Percentiles rank a stretch among this genome's conserved stretches.
phyloP scores from a whole-genome alignment of 2,329 filamentous ascomycete species.

The Phialemoniopsis sp. region DNA sequence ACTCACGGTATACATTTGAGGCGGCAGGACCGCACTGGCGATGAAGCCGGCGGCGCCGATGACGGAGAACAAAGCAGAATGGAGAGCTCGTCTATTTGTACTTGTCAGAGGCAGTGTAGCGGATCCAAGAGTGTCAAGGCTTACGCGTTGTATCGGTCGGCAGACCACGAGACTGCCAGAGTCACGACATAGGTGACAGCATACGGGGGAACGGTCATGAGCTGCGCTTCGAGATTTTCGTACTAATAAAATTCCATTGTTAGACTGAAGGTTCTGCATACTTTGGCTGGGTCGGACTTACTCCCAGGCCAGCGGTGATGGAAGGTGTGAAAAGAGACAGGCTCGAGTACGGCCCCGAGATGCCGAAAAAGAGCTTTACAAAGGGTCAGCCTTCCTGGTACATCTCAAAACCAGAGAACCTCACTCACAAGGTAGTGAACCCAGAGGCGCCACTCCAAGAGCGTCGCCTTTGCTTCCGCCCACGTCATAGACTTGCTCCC shows the following conservation, averaged over 20 bases:
- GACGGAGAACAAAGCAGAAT: conserved; percentile 42
- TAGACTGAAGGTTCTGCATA: not conserved
- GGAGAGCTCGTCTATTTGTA: conserved; percentile 33
- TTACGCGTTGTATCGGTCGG: conserved; percentile 37
- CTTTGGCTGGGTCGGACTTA: not conserved
- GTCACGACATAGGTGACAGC: conserved; percentile 40
- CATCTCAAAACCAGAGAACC: no score
- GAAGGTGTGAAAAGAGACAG: conserved; percentile 49
- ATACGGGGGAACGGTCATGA: conserved; percentile 66
- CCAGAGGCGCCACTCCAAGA: conserved; percentile 64
- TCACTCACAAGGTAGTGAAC: conserved; percentile 50
- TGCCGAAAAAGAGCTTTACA: conserved; percentile 25
- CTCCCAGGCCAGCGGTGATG: conserved; percentile 40
- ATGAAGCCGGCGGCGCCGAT: conserved; percentile 51
- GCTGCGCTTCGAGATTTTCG: conserved; percentile 45
- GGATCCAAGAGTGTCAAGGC: not conserved
- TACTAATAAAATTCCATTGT: conserved; percentile 9
- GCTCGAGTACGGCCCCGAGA: conserved; percentile 27
- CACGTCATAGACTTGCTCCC: conserved; percentile 60
- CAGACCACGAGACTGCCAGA: conserved; percentile 38
- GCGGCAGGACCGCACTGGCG: conserved; percentile 46
- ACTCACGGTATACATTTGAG: conserved; percentile 38
- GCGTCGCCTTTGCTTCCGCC: conserved; percentile 64
- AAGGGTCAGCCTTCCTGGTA: conserved; percentile 4
- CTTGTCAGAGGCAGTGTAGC: no score